Percentiles rank a stretch among this genome's conserved stretches.
phyloP scores from a whole-genome alignment of 176 grass and related monocot species.

The Carex scoparia region DNA sequence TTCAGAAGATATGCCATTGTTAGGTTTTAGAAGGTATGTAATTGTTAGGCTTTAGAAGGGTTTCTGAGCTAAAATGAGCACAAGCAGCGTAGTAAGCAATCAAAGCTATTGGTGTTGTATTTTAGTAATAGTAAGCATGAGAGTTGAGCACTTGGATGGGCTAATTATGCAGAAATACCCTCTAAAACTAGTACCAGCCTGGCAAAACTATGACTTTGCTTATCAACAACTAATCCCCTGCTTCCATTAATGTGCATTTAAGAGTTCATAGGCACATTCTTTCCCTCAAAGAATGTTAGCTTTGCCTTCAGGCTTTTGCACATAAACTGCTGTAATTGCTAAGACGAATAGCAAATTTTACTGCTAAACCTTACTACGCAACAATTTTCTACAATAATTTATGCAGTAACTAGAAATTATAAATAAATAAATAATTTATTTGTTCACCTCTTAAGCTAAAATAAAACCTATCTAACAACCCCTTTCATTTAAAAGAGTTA shows the following conservation, averaged over 20 bases:
- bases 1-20: not conserved
- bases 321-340: not conserved
- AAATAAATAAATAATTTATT: not conserved
- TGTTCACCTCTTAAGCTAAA: not conserved
- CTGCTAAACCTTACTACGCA: no score
- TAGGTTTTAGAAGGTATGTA: not conserved
- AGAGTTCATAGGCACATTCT: not conserved
- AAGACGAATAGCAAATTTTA: not conserved
- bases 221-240: not conserved
- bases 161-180: not conserved
- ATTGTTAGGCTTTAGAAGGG: not conserved
- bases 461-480: not conserved
- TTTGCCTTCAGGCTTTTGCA: not conserved
- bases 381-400: no score
- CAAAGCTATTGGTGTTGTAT: not conserved
- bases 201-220: not conserved
- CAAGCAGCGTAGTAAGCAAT: not conserved
- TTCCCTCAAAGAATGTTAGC: not conserved
- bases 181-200: not conserved
- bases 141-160: not conserved
- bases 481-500: not conserved
- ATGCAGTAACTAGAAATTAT: not conserved
- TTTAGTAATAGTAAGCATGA: not conserved
- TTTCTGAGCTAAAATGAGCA: not conserved
- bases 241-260: not conserved